Base-by-base conservation (phyloP, 371 early-diverging fungal genomes). In the Massospora cicadina region DNA sequence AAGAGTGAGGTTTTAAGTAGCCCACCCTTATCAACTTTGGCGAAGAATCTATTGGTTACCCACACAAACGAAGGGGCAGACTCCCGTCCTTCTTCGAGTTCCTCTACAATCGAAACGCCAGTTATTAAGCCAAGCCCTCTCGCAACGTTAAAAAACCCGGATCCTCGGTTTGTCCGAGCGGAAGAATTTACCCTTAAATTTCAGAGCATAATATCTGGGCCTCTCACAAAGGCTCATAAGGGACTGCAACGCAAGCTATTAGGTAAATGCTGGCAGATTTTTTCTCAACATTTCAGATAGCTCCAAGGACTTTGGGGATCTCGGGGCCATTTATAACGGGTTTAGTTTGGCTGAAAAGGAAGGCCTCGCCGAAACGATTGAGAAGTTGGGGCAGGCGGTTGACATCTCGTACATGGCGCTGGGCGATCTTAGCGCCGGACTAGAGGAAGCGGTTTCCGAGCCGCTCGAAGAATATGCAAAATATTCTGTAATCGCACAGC, bases 291-390 rank as follows among this genome's bases (percentile, higher is more conserved):
- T n/a, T 55, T 62, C 66, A 76, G 77, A 76, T 60, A 68, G 88
- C 27, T 81, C 90, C 0, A 74, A 76, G 30, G 87, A 88, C 66
- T 87, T 88, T 69, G 79, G 89, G 13, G 95, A 94, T 65, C 77
- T 95, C n/a, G 96, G 95, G 0, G 91, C 90, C 2, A 77, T 84
- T 0, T 90, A 92, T 72, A 95, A 95, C 67, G 93, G 88, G 26
- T 93, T 95, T 73, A 93, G 95, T 63, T 79, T 95, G 60, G 81
- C 81, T 65, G 95, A 94, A 33, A 81, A 67, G 13, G 76, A 78
- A 2, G 70, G 71, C n/a, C 74, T 95, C 13, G 81, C 91, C 1
- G 83, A 80, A 33, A 89, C 88, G 0, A 87, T 95, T 65, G 96
- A 95, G 71, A 81, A 84, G 65, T 76, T 89, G 53, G 98, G 95